phyloP scores from a whole-genome alignment of 1,139 yeast species.

The Maudiozyma humilis region DNA sequence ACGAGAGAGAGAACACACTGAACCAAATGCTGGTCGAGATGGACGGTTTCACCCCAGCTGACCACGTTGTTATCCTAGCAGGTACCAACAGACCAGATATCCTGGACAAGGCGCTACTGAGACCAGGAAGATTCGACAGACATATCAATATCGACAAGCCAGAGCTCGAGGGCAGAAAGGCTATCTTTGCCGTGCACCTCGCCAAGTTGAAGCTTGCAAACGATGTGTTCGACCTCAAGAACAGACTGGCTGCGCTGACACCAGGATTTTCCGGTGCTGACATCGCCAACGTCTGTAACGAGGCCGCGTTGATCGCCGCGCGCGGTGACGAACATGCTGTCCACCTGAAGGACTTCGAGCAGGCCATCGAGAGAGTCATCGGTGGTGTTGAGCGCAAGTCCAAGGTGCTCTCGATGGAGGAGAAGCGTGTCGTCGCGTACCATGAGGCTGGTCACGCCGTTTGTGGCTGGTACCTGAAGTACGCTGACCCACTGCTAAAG shows the following conservation, averaged over 20 bases:
- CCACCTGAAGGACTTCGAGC: conserved; percentile 58
- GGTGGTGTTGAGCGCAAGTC: conserved; percentile 75
- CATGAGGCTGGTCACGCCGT: conserved; percentile 83
- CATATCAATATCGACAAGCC: conserved; percentile 68
- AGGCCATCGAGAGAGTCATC: conserved; percentile 73
- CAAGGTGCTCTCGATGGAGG: conserved; percentile 58
- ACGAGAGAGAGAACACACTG: conserved; percentile 72
- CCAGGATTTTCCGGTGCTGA: conserved; percentile 87
- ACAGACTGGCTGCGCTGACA: conserved; percentile 62
- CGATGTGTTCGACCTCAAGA: conserved; percentile 40
- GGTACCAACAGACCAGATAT: conserved; percentile 81
- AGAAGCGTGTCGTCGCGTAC: conserved; percentile 67
- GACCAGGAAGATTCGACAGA: conserved; percentile 83
- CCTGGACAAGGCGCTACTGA: conserved; percentile 63
- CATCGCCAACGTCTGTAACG: conserved; percentile 76
- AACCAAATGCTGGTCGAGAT: conserved; percentile 75
- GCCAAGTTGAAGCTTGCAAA: conserved; percentile 47
- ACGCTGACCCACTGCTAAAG: conserved; percentile 68
- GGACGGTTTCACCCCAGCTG: conserved; percentile 73
- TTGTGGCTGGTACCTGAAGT: conserved; percentile 67
- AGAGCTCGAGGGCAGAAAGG: conserved; percentile 70
- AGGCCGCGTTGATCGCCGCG: conserved; percentile 77
- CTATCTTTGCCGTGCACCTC: conserved; percentile 63
- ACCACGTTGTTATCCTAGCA: conserved; percentile 72
- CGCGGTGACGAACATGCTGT: conserved; percentile 53